A percentile compares a stretch with the other conserved stretches of the same genome.
These are phyloP conservation scores for Pachyrhizus erosus DNA, from an alignment of 306 rosid genomes.

Conservation along the genomic window DNA sequence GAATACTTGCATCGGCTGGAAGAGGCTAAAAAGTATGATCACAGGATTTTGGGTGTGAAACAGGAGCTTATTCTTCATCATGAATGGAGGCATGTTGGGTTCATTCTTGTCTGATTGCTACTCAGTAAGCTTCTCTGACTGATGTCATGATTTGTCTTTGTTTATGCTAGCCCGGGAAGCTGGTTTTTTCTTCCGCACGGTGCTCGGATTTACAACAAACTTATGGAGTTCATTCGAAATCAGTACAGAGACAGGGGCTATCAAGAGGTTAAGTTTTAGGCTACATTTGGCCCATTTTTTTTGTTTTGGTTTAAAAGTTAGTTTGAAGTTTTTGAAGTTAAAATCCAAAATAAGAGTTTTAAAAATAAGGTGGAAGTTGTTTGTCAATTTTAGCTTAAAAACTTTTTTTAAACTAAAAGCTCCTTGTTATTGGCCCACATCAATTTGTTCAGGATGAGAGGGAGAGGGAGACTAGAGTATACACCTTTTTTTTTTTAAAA, in stretches of 20 bases:
- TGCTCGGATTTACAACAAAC: conserved; percentile 78
- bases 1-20: conserved; percentile 68
- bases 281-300: neutral
- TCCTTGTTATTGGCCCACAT: neutral
- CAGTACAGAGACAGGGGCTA: conserved; percentile 89
- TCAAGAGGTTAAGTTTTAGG: conserved; percentile 72
- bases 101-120: conserved; percentile 27
- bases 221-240: conserved; percentile 74
- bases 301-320: neutral
- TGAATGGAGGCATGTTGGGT: conserved; percentile 75
- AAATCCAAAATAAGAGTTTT: neutral
- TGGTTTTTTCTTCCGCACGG: conserved; percentile 99
- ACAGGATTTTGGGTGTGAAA: conserved; percentile 84
- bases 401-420: neutral
- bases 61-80: conserved; percentile 94
- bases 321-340: neutral
- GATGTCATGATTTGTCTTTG: conserved; percentile 28
- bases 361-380: neutral
- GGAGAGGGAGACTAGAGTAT: neutral
- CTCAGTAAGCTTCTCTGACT: conserved; percentile 35
- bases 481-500: neutral
- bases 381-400: neutral
- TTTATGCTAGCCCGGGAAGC: conserved; percentile 86
- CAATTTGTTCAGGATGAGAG: neutral
- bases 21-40: conserved; percentile 97